Evolutionary conservation across 2,329 filamentous ascomycete species (phyloP).

Genomic region (Dendryphion nanum): DNA sequence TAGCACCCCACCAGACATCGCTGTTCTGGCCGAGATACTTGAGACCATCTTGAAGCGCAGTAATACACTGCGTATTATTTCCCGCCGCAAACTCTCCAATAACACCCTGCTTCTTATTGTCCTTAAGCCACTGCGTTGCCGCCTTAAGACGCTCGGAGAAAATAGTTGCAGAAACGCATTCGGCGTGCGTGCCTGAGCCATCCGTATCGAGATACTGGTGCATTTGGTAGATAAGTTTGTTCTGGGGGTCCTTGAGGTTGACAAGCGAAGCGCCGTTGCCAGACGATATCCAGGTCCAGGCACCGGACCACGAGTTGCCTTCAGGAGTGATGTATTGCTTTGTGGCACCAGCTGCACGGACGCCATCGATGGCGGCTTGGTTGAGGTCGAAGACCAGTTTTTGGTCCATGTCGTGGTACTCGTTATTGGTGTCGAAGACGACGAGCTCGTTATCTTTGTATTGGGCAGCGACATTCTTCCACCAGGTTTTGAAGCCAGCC

Average conservation of each 20-base stretch:
- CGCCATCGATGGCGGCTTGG: slow-evolving; percentile 48
- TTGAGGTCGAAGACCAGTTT: slow-evolving; percentile 47
- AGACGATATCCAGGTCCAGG: slow-evolving; percentile 50
- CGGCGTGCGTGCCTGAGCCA: slow-evolving; percentile 51
- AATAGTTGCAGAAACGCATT: slow-evolving; percentile 55
- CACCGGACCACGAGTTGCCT: slow-evolving; percentile 51
- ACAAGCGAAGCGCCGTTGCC: slow-evolving; percentile 48
- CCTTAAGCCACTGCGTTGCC: slow-evolving; percentile 55
- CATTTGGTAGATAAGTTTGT: slow-evolving; percentile 61
- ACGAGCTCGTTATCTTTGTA: slow-evolving; percentile 44
- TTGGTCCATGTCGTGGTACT: slow-evolving; percentile 47
- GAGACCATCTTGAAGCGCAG: slow-evolving; percentile 52
- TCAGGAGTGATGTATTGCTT: slow-evolving; percentile 61
- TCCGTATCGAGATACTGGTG: slow-evolving; percentile 62
- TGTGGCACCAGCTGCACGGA: slow-evolving; percentile 44
- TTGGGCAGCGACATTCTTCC: slow-evolving; percentile 40
- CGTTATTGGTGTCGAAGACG: slow-evolving; percentile 50
- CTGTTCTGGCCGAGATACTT: slow-evolving; percentile 47
- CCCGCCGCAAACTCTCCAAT: slow-evolving; percentile 58
- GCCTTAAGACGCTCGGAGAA: slow-evolving; percentile 50
- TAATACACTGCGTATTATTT: slow-evolving; percentile 50
- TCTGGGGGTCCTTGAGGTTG: slow-evolving; percentile 50
- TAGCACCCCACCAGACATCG: slow-evolving; percentile 54
- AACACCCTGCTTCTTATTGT: slow-evolving; percentile 53
- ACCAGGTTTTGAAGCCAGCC: slow-evolving; percentile 44